These are phyloP conservation scores for Urochloa ruziziensis DNA, from an alignment of 176 grass and related monocot genomes.

Conservation along the genomic window DNA sequence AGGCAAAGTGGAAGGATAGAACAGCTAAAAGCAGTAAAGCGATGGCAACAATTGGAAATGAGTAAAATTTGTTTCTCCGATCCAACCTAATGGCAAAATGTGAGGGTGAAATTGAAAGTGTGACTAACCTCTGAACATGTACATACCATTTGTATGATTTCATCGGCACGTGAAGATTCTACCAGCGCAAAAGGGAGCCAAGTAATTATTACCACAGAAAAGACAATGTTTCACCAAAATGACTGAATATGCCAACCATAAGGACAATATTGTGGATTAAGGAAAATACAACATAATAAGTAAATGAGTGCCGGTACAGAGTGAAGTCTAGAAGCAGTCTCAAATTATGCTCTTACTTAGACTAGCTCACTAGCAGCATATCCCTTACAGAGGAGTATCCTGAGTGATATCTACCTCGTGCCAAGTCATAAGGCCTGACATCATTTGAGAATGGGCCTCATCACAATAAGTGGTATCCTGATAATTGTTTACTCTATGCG, in stretches of 20 bases:
- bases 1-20: not conserved
- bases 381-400: not conserved
- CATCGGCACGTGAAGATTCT: not conserved
- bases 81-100: not conserved
- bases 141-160: not conserved
- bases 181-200: not conserved
- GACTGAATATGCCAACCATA: not conserved
- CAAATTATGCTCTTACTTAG: conserved; percentile 21
- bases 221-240: conserved; percentile 1
- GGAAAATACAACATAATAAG: conserved; percentile 24
- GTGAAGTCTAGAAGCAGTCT: not conserved
- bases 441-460: conserved; percentile 1
- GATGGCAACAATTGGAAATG: not conserved
- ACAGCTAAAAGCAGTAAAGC: not conserved
- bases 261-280: not conserved
- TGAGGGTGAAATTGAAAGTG: not conserved
- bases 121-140: not conserved
- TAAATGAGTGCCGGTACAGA: conserved; percentile 34
- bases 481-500: conserved; percentile 25
- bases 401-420: not conserved
- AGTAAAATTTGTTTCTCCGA: not conserved
- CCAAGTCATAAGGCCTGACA: conserved; percentile 20
- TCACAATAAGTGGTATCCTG: not conserved
- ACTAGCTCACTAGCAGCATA: conserved; percentile 13
- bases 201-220: not conserved